Percentiles rank a stretch among this genome's conserved stretches.
Conservation (phyloP, 176 grass and related monocot genomes). For the Paspalum notatum region DNA sequence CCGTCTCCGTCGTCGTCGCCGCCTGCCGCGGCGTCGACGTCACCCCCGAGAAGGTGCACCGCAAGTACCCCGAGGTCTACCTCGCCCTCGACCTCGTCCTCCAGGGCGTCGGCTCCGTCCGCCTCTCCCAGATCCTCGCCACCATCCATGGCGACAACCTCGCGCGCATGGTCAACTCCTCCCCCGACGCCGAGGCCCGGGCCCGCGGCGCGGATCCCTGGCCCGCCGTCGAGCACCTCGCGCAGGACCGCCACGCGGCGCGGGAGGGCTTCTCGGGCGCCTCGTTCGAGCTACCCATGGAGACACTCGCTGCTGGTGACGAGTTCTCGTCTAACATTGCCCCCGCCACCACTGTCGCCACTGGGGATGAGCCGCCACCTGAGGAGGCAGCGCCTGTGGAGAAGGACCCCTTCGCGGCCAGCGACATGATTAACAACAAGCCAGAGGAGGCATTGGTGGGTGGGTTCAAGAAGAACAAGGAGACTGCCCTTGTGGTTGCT, state of each 20-base stretch:
- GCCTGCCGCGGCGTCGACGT: slow-evolving; percentile 92
- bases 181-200: slow-evolving; percentile 72
- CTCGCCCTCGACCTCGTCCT: slow-evolving; percentile 96
- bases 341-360: slow-evolving; percentile 42
- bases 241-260: slow-evolving; percentile 65
- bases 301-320: slow-evolving; percentile 83
- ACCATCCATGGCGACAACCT: slow-evolving; percentile 98
- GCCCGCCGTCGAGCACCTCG: slow-evolving; percentile 64
- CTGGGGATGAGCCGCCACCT: slow-evolving; percentile 58
- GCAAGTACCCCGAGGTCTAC: slow-evolving; percentile 97
- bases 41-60: slow-evolving; percentile 90
- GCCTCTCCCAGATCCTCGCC: slow-evolving; percentile 86
- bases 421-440: slow-evolving; percentile 89
- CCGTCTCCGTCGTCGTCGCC: slow-evolving; percentile 81
- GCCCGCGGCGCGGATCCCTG: slow-evolving; percentile 88
- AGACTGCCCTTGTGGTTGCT: slow-evolving; percentile 60
- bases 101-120: slow-evolving; percentile 80
- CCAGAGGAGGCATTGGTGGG: slow-evolving; percentile 87
- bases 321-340: slow-evolving; percentile 83
- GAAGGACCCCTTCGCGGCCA: slow-evolving; percentile 94
- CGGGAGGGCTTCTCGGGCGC: slow-evolving; percentile 63
- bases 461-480: slow-evolving; percentile 92
- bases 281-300: slow-evolving; percentile 77
- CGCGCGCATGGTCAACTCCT: slow-evolving; percentile 88
- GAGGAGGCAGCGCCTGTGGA: slow-evolving; percentile 59